These are phyloP conservation scores for Cenchrus fungigraminus DNA, from an alignment of 176 grass and related monocot species.

Conservation along the genomic window DNA sequence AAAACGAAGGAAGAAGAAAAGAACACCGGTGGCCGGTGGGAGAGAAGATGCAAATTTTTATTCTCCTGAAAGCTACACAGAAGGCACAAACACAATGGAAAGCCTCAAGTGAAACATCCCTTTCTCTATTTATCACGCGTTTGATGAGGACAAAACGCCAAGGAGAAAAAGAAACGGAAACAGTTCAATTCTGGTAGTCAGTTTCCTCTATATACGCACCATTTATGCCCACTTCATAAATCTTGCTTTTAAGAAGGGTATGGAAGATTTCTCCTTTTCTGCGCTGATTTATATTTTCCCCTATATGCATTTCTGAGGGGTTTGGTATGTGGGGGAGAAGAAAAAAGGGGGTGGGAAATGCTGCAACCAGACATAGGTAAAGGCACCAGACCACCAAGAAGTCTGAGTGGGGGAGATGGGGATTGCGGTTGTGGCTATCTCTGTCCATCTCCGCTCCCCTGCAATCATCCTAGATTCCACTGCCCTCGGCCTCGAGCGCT, in stretches of 20 bases:
- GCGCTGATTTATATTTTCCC: constrained; percentile 30
- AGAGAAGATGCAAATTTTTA: constrained; percentile 12
- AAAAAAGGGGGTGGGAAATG: constrained; percentile 42
- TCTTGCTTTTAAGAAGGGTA: constrained; percentile 40
- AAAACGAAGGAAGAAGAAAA: constrained; percentile 6
- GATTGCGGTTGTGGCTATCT: constrained; percentile 40
- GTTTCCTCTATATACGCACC: constrained; percentile 21
- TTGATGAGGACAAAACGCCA: constrained; percentile 38
- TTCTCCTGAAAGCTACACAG: constrained; percentile 43
- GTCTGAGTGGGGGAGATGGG: constrained; percentile 47
- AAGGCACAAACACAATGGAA: constrained; percentile 40
- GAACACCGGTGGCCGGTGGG: not conserved
- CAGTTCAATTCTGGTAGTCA: constrained; percentile 31
- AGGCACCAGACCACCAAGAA: constrained; percentile 28
- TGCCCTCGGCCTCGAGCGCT: constrained; percentile 4
- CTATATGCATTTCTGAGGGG: not conserved
- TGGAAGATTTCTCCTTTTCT: constrained; percentile 34
- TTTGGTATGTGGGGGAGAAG: constrained; percentile 11
- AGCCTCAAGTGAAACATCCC: constrained; percentile 41
- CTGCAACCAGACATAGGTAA: constrained; percentile 35
- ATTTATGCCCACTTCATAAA: constrained; percentile 25
- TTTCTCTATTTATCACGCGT: constrained; percentile 36
- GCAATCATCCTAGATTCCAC: constrained; percentile 33
- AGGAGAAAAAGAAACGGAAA: constrained; percentile 9
- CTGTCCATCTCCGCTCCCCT: constrained; percentile 15